Conservation (phyloP, 805 yeast genomes). For the Spathaspora sp. region DNA sequence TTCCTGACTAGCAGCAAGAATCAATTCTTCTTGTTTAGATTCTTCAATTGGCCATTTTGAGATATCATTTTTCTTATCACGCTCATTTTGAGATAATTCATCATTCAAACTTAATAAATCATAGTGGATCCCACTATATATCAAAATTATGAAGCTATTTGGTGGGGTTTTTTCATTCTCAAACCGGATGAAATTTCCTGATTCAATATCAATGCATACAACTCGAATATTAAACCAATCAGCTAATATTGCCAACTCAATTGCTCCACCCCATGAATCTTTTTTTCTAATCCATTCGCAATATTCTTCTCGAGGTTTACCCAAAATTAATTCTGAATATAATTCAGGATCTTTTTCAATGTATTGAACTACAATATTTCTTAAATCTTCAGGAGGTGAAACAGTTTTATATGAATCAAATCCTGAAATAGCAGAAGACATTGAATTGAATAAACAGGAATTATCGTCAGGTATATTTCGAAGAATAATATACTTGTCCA, state of each 20-base stretch:
- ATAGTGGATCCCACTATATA: conserved; percentile 73
- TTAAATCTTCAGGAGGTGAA: conserved; percentile 44
- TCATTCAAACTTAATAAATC: conserved; percentile 51
- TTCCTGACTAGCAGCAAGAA: conserved; percentile 11
- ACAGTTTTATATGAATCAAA: conserved; percentile 28
- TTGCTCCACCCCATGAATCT: conserved; percentile 82
- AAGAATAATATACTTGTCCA: conserved; percentile 38
- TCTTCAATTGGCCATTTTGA: conserved; percentile 40
- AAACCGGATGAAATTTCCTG: conserved; percentile 54
- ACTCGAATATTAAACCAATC: conserved; percentile 49
- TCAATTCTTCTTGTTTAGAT: conserved; percentile 30
- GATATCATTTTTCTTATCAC: conserved; percentile 27
- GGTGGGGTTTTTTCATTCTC: conserved; percentile 31
- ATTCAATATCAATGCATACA: conserved; percentile 62
- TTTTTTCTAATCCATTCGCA: conserved; percentile 56
- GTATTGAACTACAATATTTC: conserved; percentile 48
- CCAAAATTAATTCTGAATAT: conserved; percentile 58
- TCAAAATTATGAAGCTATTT: conserved; percentile 44
- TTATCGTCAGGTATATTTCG: conserved; percentile 73
- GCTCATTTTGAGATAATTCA: conserved; percentile 13
- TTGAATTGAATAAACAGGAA: conserved; percentile 70
- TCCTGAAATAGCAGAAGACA: conserved; percentile 47
- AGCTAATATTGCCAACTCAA: conserved; percentile 64
- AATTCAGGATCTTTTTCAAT: conserved; percentile 36
- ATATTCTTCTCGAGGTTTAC: conserved; percentile 47